These are phyloP conservation scores for Tuber aestivum DNA, from an alignment of 495 filamentous ascomycete species.

Conservation along the genomic window DNA sequence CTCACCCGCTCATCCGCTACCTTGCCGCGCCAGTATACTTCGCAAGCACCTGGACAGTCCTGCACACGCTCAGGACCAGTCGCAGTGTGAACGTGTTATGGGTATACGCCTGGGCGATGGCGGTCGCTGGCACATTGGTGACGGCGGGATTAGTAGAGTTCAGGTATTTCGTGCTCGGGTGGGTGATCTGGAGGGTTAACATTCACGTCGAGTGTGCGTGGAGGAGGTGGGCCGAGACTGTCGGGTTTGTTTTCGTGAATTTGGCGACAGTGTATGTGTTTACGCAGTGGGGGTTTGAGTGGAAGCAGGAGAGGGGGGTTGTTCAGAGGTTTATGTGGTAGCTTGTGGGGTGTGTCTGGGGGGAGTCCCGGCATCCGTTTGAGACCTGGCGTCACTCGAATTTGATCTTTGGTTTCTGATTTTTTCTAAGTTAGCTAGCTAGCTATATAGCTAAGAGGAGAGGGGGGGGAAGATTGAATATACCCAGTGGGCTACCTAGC, in stretches of 20 bases:
- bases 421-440: not conserved
- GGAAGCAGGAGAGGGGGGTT: slow-evolving; percentile 70
- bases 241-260: slow-evolving; percentile 72
- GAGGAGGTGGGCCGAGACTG: slow-evolving; percentile 64
- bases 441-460: not conserved
- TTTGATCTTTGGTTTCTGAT: not conserved
- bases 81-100: slow-evolving; percentile 21
- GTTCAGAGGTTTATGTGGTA: slow-evolving; percentile 94
- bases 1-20: slow-evolving; percentile 60
- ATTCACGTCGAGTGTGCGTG: slow-evolving; percentile 44
- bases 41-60: slow-evolving; percentile 58
- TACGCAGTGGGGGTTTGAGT: slow-evolving; percentile 69
- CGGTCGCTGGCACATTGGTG: slow-evolving; percentile 69
- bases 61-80: slow-evolving; percentile 44
- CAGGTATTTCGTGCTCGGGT: slow-evolving; percentile 88
- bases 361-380: not conserved
- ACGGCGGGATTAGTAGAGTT: slow-evolving; percentile 91
- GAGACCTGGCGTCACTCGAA: not conserved
- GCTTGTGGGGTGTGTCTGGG: not conserved
- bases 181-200: slow-evolving; percentile 87
- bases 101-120: slow-evolving; percentile 40
- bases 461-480: not conserved
- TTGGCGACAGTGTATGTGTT: slow-evolving; percentile 72
- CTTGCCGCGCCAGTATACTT: slow-evolving; percentile 59
- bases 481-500: not conserved